Base-by-base conservation (phyloP, 2,329 filamentous ascomycete genomes). In the Diplodia sapinea region DNA sequence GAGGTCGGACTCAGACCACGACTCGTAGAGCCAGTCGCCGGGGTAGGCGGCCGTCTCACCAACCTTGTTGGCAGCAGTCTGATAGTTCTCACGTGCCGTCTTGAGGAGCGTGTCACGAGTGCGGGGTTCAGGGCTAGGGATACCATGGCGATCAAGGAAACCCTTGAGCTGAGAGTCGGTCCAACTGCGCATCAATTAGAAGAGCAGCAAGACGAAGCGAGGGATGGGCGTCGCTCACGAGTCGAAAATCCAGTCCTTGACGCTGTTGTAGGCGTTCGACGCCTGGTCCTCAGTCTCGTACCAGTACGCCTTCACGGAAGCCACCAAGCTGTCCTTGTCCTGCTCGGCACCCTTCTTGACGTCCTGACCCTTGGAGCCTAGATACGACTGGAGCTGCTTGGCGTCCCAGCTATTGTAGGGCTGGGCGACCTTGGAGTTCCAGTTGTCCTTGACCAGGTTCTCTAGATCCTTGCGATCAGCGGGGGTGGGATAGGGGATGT, bases 391-490 rank as follows among this genome's bases (percentile, higher is more conserved):
- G 54, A 95, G 86, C 77, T 91, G 88, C 55, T 87, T 82, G 13
- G 86, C 82, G 69, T 93, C 90, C 92, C 92, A 96, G 69, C 82
- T 86, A 72, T 87, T 88, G 84, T 95, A 96, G 31, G 92, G 92
- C 54, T 87, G 80, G 33, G 89, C 86, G 49, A 95, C 86, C 72
- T 91, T 89, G 72, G 85, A 80, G 56, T 96, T 88, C 95, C 95
- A 99, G 83, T 96, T 94, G 75, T 89, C 86, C 81, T 93, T 90
- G 71, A 98, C 91, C n/a, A 96, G 83, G 70, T 89, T 89, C 81
- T 97, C 91, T n/a, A 99, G 89, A 72, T 97, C 93, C 81, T 95
- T 96, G 76, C 95, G 93, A 80, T 97, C 93, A 59, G 94, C 89
- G 12, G 94, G 88, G 12, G 88, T 89, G n/a, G 95, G 93, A 79